A percentile compares a stretch with the other conserved stretches of the same genome.
Conservation (phyloP, 768 basidiomycete species). For the Hebeloma cylindrosporum region DNA sequence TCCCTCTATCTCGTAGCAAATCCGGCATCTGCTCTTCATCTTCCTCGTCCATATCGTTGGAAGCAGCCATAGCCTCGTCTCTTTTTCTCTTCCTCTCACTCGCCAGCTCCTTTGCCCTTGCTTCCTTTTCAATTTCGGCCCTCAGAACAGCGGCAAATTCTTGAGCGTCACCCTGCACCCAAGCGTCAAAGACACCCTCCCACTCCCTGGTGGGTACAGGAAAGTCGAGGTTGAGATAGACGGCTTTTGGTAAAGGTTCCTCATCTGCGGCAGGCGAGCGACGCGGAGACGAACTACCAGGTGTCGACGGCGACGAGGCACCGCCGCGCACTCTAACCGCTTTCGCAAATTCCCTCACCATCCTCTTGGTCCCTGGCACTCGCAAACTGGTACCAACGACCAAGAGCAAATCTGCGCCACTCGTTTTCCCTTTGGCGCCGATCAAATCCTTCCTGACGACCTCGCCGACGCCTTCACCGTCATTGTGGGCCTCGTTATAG, state of each 20-base stretch:
- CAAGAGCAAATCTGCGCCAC: conserved; percentile 78
- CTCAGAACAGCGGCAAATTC: conserved; percentile 63
- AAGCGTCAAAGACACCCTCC: conserved; percentile 89
- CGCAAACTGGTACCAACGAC: conserved; percentile 90
- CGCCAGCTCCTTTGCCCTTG: conserved; percentile 51
- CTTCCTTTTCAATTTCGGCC: conserved; percentile 57
- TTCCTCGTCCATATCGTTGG: conserved; percentile 26
- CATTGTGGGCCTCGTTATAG: conserved; percentile 86
- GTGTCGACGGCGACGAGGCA: conserved; percentile 2
- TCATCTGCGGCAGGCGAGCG: conserved; percentile 45
- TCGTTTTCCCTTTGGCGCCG: conserved; percentile 66
- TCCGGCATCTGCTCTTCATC: conserved; percentile 22
- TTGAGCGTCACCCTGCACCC: conserved; percentile 89
- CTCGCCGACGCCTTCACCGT: conserved; percentile 85
- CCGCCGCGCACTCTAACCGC: conserved; percentile 59
- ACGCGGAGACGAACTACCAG: conserved; percentile 41
- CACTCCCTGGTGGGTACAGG: conserved; percentile 83
- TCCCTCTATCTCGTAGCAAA: conserved; percentile 9
- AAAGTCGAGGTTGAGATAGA: conserved; percentile 87
- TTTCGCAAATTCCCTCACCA: conserved; percentile 86
- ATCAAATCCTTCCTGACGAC: conserved; percentile 80
- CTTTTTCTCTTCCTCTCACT: conserved; percentile 57
- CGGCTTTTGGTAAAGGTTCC: conserved; percentile 47
- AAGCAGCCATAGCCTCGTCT: too few relatives aligned
- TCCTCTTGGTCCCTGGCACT: conserved; percentile 88